These are phyloP conservation scores for Herpotrichia juniperi DNA, from an alignment of 2,329 filamentous ascomycete genomes.

Conservation along the genomic window DNA sequence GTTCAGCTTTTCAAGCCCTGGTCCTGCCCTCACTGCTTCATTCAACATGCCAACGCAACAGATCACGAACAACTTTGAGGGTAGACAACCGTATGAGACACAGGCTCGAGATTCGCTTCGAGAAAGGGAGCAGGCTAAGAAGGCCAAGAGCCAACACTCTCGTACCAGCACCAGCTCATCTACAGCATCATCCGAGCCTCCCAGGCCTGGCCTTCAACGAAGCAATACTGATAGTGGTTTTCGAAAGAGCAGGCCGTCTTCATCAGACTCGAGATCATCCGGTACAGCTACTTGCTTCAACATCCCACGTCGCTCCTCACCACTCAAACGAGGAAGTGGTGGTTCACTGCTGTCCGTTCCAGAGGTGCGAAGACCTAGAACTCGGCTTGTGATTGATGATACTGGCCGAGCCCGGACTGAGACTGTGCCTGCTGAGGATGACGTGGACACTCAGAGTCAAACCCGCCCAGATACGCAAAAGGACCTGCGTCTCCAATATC, in stretches of 20 bases:
- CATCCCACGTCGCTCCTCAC: constrained; percentile 53
- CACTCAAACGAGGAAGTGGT: constrained; percentile 52
- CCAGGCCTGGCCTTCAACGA: constrained; percentile 46
- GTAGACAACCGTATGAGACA: constrained; percentile 48
- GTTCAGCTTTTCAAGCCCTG: constrained; percentile 47
- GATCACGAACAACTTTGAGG: constrained; percentile 13
- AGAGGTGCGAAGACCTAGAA: constrained; percentile 49
- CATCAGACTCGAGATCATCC: constrained; percentile 37
- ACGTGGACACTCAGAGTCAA: constrained; percentile 41
- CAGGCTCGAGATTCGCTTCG: constrained; percentile 39
- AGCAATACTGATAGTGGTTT: constrained; percentile 55
- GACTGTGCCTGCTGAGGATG: constrained; percentile 46
- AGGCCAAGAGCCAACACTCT: constrained; percentile 43
- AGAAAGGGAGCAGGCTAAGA: constrained; percentile 40
- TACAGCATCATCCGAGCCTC: constrained; percentile 37
- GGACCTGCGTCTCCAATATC: constrained; percentile 47
- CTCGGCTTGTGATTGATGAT: constrained; percentile 56
- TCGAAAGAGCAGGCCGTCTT: constrained; percentile 32
- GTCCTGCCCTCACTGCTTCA: constrained; percentile 30
- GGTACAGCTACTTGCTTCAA: constrained; percentile 27
- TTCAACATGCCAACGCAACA: constrained; percentile 34
- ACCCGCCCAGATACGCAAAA: constrained; percentile 27
- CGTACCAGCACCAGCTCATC: constrained; percentile 49
- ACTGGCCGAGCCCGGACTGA: constrained; percentile 55
- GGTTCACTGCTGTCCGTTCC: constrained; percentile 53